Evolutionary conservation across 805 yeast genomes (phyloP), one percentile per base, ranked within the genome.

Genomic region (Candida awuae): DNA sequence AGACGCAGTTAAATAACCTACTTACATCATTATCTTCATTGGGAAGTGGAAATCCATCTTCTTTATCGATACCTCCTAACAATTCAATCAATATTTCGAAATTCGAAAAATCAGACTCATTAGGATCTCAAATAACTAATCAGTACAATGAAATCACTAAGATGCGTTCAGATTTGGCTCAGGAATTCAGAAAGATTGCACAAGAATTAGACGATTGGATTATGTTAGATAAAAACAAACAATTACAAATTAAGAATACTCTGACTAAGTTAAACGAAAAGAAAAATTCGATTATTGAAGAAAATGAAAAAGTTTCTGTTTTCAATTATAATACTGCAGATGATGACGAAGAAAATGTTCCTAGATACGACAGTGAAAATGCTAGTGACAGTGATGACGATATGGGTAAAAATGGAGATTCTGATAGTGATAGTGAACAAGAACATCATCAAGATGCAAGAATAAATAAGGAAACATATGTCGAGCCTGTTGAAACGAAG

Each of bases 181-280:
- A 31, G 6, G 58, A 54, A 17, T 44, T 63, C 22, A 47, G 53
- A 13, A 53, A 51, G 17, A 39, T 62, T 18, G 44, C 59, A 2
- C 44, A 47, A 7, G 49, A 53, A 3, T 60, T 61, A 34, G 50
- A 54, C 32, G 63, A 61, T 18, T 55, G 62, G 58, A 41, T 54
- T 7, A 40, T 51, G 18, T 39, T 55, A n/a, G 48, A 44, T 32
- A 29, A 34, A 13, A 27, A 21, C 13, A 44, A 44, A 27, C 30
- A 36, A 16, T 4, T 10, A 4, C 33, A 44, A n/a, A 19, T 44
- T 14, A 17, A 30, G 8, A 28, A 13, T 13, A 18, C 31, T 4
- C 13, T 31, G 6, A 30, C 16, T 32, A 32, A 31, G 32, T 27
- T 28, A 18, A 31, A 29, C 34, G 32, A 15, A 25, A 39, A 20